phyloP scores from a whole-genome alignment of 352 stramenopile species.

The Globisporangium alternatum region DNA sequence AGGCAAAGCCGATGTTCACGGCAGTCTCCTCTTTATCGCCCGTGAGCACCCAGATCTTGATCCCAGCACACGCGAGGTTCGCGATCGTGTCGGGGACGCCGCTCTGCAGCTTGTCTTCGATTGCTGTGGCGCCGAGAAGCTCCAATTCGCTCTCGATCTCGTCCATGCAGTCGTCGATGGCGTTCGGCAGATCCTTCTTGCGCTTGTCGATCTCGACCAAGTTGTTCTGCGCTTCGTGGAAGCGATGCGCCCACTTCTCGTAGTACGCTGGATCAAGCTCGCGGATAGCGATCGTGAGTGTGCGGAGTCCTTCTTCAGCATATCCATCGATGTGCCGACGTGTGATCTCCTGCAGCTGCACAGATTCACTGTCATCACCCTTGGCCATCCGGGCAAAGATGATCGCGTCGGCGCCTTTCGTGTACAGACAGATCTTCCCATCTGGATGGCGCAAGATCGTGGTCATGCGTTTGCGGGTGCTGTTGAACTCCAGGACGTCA shows the following conservation, averaged over 20 bases:
- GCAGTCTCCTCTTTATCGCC: constrained; percentile 94
- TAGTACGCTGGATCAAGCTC: constrained; percentile 59
- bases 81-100: constrained; percentile 88
- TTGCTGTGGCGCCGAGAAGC: constrained; percentile 89
- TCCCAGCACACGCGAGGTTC: constrained; percentile 77
- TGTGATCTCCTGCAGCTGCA: constrained; percentile 39
- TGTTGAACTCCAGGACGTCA: constrained; percentile 91
- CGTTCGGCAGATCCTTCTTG: constrained; percentile 70
- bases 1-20: constrained; percentile 93
- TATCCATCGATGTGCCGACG: constrained; percentile 75
- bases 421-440: constrained; percentile 60
- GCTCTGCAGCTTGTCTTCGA: constrained; percentile 93
- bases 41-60: constrained; percentile 94
- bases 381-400: constrained; percentile 54
- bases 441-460: constrained; percentile 79
- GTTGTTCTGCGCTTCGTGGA: constrained; percentile 68
- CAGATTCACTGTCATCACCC: constrained; percentile 19
- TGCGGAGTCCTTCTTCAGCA: constrained; percentile 85
- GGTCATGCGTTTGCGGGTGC: constrained; percentile 92
- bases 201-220: constrained; percentile 76
- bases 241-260: constrained; percentile 49
- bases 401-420: constrained; percentile 71
- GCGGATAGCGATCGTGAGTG: constrained; percentile 75
- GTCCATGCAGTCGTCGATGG: constrained; percentile 75
- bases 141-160: constrained; percentile 82